Evolutionary conservation across 2,329 filamentous ascomycete genomes (phyloP).

Genomic region (Diplodia mutila): DNA sequence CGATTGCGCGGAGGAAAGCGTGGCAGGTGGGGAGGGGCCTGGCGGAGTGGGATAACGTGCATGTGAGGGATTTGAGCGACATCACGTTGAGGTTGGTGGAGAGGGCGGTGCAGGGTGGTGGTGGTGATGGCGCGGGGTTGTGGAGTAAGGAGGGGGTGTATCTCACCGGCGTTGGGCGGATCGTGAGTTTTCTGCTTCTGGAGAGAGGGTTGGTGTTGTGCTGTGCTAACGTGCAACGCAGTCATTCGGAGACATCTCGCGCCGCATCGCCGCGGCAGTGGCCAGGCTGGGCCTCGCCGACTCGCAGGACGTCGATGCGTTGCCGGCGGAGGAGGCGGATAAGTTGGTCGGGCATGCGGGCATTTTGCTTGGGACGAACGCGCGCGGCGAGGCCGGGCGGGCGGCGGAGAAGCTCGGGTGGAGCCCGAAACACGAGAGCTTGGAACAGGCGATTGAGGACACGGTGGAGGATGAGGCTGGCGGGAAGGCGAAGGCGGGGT

Average conservation of each 20-base stretch:
- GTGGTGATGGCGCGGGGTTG: not conserved
- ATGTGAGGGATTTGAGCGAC: not conserved
- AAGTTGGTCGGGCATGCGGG: constrained; percentile 53
- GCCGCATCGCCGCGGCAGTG: constrained; percentile 43
- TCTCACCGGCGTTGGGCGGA: not conserved
- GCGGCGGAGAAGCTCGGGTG: constrained; percentile 62
- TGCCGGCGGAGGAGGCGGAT: constrained; percentile 50
- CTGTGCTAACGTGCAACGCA: not conserved
- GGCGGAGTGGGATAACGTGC: not conserved
- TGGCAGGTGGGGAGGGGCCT: not conserved
- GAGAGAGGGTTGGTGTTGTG: no score
- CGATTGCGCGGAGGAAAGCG: not conserved
- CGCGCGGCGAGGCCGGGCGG: constrained; percentile 58
- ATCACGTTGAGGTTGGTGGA: not conserved
- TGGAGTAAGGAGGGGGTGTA: not conserved
- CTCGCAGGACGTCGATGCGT: constrained; percentile 41
- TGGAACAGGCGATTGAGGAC: not conserved
- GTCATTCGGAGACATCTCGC: constrained; percentile 51
- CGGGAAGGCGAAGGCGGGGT: not conserved
- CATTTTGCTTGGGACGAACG: constrained; percentile 64
- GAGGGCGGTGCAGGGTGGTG: not conserved
- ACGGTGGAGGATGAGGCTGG: not conserved
- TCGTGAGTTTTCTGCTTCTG: not conserved
- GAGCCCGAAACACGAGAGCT: constrained; percentile 53
- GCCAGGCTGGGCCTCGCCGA: constrained; percentile 58